Evolutionary conservation across 1,284 basidiomycete species (phyloP), one percentile per base, ranked within the genome.

Genomic region (Farysia itapuensis): DNA sequence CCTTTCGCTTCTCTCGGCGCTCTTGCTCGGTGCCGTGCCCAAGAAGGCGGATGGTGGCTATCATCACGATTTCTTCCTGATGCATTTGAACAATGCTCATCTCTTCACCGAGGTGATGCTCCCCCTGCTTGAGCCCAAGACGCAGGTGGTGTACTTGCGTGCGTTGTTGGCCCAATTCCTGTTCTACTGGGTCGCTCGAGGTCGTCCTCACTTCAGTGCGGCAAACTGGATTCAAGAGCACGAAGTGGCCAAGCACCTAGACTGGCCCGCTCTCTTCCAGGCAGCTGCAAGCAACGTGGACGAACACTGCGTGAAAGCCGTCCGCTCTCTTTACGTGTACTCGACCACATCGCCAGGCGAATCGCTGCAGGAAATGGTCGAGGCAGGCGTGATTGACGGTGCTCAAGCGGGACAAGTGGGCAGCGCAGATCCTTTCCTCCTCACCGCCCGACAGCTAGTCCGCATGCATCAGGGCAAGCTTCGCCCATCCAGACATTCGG

Each of bases 41-140:
- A 43, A 31, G 16, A 38, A 34, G 7, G 4, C 19, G 11, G 35
- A 39, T 13, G 35, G 35, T 4, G 15, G 4, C 4, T 56, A 48
- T 29, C 39, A 26, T 13, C 61, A 64, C 28, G 61, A 64, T 31
- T 64, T 64, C 24, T 64, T 64, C 43, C 24, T 64, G 15, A 49
- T 64, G 48, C 61, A 64, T 41, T 29, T 47, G 15, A 59, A 64
- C 56, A 64, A 64, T 33, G 51, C 56, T 3, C 44, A 59, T 18
- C 45, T 64, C 14, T 64, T 59, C 25, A 47, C 56, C 3, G 35
- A 38, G 4, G 32, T 47, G 21, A 33, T 32, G 4, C 41, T 59
- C 6, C 4, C 24, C 8, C 28, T 36, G 3, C 19, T 58, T 16
- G n/a, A 41, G 5, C 7, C 6, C 15, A 14, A 30, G 5, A 8